Conservation (phyloP, 2,329 filamentous ascomycete genomes). For the Talaromyces atroroseus region DNA sequence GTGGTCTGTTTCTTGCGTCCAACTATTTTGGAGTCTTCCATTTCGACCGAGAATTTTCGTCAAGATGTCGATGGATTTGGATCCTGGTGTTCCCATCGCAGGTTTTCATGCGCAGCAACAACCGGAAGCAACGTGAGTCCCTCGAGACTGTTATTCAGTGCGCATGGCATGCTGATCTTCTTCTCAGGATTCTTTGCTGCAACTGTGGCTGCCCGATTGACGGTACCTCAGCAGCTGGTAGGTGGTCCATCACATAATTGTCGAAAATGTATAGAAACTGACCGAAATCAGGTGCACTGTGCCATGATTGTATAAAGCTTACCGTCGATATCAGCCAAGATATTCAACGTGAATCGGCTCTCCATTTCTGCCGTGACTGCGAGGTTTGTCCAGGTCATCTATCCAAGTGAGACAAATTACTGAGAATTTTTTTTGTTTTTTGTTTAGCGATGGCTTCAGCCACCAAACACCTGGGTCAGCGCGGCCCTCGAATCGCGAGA, state of each 20-base stretch:
- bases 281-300: conserved; percentile 75
- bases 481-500: conserved; percentile 85
- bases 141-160: background rate
- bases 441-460: conserved; percentile 68
- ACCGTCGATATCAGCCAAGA: conserved; percentile 89
- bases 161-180: conserved; percentile 14
- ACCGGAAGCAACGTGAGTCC: conserved; percentile 50
- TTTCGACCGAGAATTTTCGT: background rate
- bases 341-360: conserved; percentile 81
- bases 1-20: background rate
- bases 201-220: conserved; percentile 96
- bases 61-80: conserved; percentile 55
- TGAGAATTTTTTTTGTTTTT: background rate
- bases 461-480: conserved; percentile 78
- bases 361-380: conserved; percentile 92
- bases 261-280: background rate
- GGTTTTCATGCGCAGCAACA: conserved; percentile 34
- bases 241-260: background rate
- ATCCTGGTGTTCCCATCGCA: conserved; percentile 49
- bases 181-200: conserved; percentile 80
- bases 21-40: background rate
- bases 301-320: conserved; percentile 92
- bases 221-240: conserved; percentile 53
- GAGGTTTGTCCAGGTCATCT: conserved; percentile 42
- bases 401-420: background rate